Conservation (phyloP, 2,329 filamentous ascomycete genomes). For the Spiromastix sp. region DNA sequence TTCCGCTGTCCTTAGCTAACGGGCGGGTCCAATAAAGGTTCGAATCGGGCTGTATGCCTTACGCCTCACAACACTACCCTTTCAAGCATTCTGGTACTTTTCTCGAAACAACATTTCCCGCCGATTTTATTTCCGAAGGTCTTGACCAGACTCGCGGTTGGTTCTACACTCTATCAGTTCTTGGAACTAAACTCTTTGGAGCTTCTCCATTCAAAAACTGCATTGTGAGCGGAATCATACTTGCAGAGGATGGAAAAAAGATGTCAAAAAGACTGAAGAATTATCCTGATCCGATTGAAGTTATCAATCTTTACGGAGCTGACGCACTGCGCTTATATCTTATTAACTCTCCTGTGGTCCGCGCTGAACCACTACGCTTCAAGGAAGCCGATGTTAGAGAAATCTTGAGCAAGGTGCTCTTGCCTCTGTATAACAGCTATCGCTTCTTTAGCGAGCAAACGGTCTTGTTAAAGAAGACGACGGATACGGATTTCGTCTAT, state of each 20-base stretch:
- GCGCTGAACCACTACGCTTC: constrained; percentile 74
- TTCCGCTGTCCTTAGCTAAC: background rate
- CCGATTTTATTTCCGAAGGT: constrained; percentile 81
- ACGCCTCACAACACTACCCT: constrained; percentile 73
- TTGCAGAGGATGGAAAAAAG: constrained; percentile 86
- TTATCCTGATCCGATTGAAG: constrained; percentile 68
- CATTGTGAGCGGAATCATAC: constrained; percentile 78
- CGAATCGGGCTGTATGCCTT: constrained; percentile 84
- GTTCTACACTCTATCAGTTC: constrained; percentile 80
- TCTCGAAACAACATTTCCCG: constrained; percentile 63
- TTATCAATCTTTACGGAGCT: constrained; percentile 75
- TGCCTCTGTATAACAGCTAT: constrained; percentile 85
- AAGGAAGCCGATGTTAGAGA: constrained; percentile 81
- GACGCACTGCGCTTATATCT: constrained; percentile 86
- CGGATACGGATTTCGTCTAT: constrained; percentile 61
- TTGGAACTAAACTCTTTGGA: constrained; percentile 74
- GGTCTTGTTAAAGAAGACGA: constrained; percentile 74
- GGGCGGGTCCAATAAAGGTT: constrained; percentile 35
- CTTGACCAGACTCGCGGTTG: constrained; percentile 82
- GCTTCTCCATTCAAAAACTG: constrained; percentile 78
- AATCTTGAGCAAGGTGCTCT: constrained; percentile 72
- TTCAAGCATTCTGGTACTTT: constrained; percentile 69
- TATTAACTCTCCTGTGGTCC: constrained; percentile 83
- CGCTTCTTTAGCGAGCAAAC: constrained; percentile 86
- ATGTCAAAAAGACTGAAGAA: constrained; percentile 93